phyloP scores from a whole-genome alignment of 345 rosid species.

The Geranium rotundifolium region DNA sequence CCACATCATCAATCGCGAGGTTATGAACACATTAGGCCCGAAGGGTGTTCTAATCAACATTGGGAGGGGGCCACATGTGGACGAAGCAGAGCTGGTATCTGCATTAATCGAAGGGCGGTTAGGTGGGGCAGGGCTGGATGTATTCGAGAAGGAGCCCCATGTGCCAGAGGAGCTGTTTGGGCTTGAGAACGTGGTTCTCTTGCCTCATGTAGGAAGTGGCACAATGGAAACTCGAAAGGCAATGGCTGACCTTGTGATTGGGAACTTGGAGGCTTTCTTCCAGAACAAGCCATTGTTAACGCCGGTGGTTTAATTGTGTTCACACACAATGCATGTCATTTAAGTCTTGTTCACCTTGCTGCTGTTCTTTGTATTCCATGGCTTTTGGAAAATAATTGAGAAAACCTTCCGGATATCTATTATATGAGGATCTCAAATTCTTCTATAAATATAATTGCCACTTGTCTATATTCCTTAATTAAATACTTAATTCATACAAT shows the following conservation, averaged over 20 bases:
- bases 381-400: too few species aligned
- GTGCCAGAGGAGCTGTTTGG: constrained; percentile 47
- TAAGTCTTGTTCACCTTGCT: neutral
- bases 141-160: constrained; percentile 45
- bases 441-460: too few species aligned
- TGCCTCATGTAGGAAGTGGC: constrained; percentile 59
- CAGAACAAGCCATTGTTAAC: constrained; percentile 28
- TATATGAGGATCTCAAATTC: too few species aligned
- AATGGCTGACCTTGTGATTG: constrained; percentile 47
- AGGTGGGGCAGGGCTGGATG: constrained; percentile 62
- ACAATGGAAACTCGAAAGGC: constrained; percentile 37
- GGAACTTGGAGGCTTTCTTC: constrained; percentile 46
- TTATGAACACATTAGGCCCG: constrained; percentile 55
- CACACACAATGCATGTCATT: neutral
- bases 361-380: neutral
- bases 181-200: constrained; percentile 55
- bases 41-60: constrained; percentile 61
- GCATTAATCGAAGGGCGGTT: constrained; percentile 50
- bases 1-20: constrained; percentile 43
- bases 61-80: constrained; percentile 53
- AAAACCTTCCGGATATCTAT: neutral
- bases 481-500: too few species aligned
- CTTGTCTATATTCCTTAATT: too few species aligned
- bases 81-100: constrained; percentile 48
- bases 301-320: constrained; percentile 29